Evolutionary conservation across 768 basidiomycete genomes (phyloP), one percentile per base, ranked within the genome.

Genomic region (Favolaschia claudopus): DNA sequence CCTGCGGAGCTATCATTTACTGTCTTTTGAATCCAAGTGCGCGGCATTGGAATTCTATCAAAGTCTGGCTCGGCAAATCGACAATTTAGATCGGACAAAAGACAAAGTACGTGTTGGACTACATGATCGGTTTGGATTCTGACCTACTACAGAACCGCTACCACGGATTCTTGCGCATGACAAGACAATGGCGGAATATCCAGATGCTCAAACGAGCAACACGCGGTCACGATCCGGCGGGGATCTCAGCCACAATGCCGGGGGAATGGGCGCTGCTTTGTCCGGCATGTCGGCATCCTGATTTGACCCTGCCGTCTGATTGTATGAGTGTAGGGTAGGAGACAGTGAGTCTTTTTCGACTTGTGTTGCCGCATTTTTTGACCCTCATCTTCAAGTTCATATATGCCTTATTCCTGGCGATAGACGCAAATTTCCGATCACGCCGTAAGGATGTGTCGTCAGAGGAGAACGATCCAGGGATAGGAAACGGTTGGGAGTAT

Each of bases 21-120:
- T 76, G 1, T 65, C 66, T 0, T 69, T 75, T 7, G 67, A 73
- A 28, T 74, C 69, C 1, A 79, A 79, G 48, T 25, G 69, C 1
- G 74, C 72, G 0, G 64, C 50, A 0, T 77, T 62, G 25, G 70
- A 77, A 19, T 78, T 70, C 52, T 78, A 76, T 43, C 51, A 56
- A 0, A 34, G 67, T 0, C 47, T 79, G 0, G 60, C 42, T 4
- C 58, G 67, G 7, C 34, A 48, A 14, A 72, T 71, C 0, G 70
- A 78, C 37, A 78, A 77, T 46, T 57, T 55, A 13, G 60, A 58
- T 3, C 33, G 58, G 5, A 10, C 32, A 13, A 19, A 20, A 15
- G 9, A 46, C 5, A 5, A 31, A 13, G 70, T 65, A 2, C 72
- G 74, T 3, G 45, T 66, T 0, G 15, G 4, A 20, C 15, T 9